phyloP scores from a whole-genome alignment of 345 rosid genomes.

The Ricinus communis region DNA sequence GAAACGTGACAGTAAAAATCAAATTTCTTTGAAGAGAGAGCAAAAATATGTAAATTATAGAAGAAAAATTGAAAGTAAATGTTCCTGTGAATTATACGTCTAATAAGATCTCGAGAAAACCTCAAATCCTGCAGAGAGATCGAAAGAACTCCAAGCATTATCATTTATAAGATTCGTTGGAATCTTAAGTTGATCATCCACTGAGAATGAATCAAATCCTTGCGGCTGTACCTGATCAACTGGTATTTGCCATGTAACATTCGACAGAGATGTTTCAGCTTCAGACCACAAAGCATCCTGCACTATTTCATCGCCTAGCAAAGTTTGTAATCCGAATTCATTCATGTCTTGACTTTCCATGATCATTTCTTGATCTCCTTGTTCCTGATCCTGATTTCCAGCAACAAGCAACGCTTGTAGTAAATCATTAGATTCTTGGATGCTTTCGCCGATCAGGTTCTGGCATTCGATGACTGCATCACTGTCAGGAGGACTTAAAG shows the following conservation, averaged over 20 bases:
- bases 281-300: constrained; percentile 40
- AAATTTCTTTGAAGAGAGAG: background rate
- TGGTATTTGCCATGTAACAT: constrained; percentile 33
- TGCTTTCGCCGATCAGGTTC: constrained; percentile 4
- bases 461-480: constrained; percentile 18
- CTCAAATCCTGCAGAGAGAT: constrained; percentile 49
- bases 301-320: constrained; percentile 37
- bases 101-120: constrained; percentile 33
- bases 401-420: constrained; percentile 17
- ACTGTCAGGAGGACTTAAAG: constrained; percentile 16
- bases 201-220: constrained; percentile 30
- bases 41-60: background rate
- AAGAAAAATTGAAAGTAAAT: background rate
- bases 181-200: constrained; percentile 40
- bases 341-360: constrained; percentile 23
- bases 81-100: background rate
- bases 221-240: constrained; percentile 32
- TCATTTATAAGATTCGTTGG: constrained; percentile 41
- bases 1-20: background rate
- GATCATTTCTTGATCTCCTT: constrained; percentile 23
- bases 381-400: background rate
- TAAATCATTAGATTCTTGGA: constrained; percentile 12
- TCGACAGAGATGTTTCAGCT: constrained; percentile 12
- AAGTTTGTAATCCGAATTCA: constrained; percentile 28
- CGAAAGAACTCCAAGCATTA: constrained; percentile 51